Evolutionary conservation across 2,329 filamentous ascomycete genomes (phyloP).

Genomic region (Lizonia empirigonia): DNA sequence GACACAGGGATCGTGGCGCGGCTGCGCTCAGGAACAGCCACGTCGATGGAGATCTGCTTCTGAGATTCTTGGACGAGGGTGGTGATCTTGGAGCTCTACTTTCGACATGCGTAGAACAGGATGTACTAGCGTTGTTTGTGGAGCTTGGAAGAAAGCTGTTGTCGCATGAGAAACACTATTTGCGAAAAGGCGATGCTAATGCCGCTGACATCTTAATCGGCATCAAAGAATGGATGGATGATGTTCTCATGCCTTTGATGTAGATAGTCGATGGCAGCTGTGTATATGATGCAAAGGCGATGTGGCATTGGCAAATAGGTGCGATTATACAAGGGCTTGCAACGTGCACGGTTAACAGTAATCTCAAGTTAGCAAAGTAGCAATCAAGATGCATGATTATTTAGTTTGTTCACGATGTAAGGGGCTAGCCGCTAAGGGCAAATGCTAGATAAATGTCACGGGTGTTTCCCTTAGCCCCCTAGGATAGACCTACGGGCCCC

Average conservation of each 20-base stretch:
- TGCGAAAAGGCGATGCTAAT: conserved; percentile 12
- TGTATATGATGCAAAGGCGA: too few relatives aligned
- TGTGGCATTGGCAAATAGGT: too few relatives aligned
- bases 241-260: conserved; percentile 33
- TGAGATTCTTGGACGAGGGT: conserved; percentile 36
- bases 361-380: too few relatives aligned
- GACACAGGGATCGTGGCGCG: conserved; percentile 19
- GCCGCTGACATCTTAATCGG: conserved; percentile 10
- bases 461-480: too few relatives aligned
- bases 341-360: too few relatives aligned
- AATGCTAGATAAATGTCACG: too few relatives aligned
- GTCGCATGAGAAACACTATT: conserved; percentile 15
- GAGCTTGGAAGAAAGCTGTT: conserved; percentile 32
- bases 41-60: conserved; percentile 52
- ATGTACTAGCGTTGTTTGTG: conserved; percentile 28
- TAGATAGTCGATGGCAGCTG: too few relatives aligned
- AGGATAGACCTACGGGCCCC: too few relatives aligned
- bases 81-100: conserved; percentile 26
- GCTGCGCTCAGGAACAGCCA: conserved; percentile 38
- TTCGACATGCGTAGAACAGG: conserved; percentile 21
- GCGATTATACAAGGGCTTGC: too few relatives aligned
- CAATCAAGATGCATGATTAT: too few relatives aligned
- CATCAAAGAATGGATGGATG: conserved; percentile 26
- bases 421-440: too few relatives aligned
- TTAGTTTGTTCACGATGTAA: too few relatives aligned